Percentiles rank a stretch among this genome's conserved stretches.
These are phyloP conservation scores for Lycium ferocissimum DNA, from an alignment of 257 asterid genomes.

Conservation along the genomic window DNA sequence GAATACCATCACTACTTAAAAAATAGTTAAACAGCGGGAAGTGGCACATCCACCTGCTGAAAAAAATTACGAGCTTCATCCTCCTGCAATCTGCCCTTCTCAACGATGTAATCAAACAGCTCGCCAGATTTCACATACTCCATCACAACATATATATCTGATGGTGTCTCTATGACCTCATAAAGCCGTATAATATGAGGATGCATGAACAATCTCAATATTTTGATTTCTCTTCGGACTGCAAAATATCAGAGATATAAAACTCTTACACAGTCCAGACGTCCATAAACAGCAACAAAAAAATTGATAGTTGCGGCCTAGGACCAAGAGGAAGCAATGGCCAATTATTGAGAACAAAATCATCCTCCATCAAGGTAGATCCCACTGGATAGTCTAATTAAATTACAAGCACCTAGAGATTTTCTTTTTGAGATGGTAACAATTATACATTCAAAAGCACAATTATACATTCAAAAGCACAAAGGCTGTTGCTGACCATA, in stretches of 20 bases:
- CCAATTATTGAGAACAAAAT: slow-evolving; percentile 23
- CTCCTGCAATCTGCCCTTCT: slow-evolving; percentile 92
- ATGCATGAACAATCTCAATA: slow-evolving; percentile 88
- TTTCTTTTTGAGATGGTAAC: too few species aligned
- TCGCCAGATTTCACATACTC: slow-evolving; percentile 89
- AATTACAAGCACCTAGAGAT: slow-evolving; percentile 22
- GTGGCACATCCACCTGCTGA: slow-evolving; percentile 74
- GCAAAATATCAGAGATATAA: slow-evolving; percentile 43
- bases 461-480: too few species aligned
- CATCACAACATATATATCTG: slow-evolving; percentile 90
- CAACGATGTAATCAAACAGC: slow-evolving; percentile 97
- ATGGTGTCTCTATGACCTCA: slow-evolving; percentile 90
- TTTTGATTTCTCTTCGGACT: slow-evolving; percentile 94
- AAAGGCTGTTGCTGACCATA: too few species aligned
- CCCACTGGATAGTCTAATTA: background rate
- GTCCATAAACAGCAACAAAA: background rate
- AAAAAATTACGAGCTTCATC: slow-evolving; percentile 84
- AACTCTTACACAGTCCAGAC: slow-evolving; percentile 23
- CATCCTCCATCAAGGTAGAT: slow-evolving; percentile 5
- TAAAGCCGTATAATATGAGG: slow-evolving; percentile 98
- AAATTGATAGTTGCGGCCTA: background rate
- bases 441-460: too few species aligned
- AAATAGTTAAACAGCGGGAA: slow-evolving; percentile 10
- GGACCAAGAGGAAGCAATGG: background rate
- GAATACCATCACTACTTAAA: background rate